Evolutionary conservation across 2,329 filamentous ascomycete species (phyloP).

Genomic region (Lasiodiplodia citricola): DNA sequence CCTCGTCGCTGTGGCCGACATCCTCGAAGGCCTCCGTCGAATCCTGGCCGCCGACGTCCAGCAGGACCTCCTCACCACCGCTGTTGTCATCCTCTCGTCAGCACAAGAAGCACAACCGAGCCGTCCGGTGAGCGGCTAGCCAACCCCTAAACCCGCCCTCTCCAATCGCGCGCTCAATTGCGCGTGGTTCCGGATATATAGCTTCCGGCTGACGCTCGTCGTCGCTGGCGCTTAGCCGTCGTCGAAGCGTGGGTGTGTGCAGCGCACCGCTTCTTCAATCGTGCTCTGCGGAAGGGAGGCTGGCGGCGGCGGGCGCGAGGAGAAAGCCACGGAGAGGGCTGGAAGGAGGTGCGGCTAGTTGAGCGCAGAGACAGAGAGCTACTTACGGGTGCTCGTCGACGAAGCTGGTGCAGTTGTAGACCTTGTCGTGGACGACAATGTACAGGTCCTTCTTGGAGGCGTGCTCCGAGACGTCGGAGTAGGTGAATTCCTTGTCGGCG

Average conservation of each 20-base stretch:
- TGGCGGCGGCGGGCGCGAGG: not conserved
- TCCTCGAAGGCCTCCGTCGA: constrained; percentile 98
- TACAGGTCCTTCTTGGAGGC: constrained; percentile 84
- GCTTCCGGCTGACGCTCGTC: not conserved
- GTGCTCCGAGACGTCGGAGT: constrained; percentile 49
- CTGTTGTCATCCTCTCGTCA: constrained; percentile 53
- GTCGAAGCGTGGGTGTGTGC: not conserved
- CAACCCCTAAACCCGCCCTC: not conserved
- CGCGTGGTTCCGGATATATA: not conserved
- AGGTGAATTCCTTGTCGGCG: constrained; percentile 46
- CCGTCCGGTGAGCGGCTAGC: not conserved
- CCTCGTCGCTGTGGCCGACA: constrained; percentile 98
- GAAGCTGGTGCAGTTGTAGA: constrained; percentile 89
- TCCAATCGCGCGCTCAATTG: constrained; percentile 9
- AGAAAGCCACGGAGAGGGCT: not conserved
- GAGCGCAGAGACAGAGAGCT: not conserved
- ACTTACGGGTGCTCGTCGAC: constrained; percentile 94
- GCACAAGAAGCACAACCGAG: not conserved
- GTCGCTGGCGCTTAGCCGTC: not conserved
- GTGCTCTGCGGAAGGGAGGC: not conserved
- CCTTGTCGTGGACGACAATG: constrained; percentile 92
- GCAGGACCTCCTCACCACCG: constrained; percentile 96
- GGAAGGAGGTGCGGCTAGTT: not conserved
- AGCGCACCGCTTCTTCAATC: constrained; percentile 1
- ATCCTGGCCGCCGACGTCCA: constrained; percentile 95